Evolutionary conservation across 2,329 filamentous ascomycete genomes (phyloP).

Genomic region (Nectriaceae sp.): DNA sequence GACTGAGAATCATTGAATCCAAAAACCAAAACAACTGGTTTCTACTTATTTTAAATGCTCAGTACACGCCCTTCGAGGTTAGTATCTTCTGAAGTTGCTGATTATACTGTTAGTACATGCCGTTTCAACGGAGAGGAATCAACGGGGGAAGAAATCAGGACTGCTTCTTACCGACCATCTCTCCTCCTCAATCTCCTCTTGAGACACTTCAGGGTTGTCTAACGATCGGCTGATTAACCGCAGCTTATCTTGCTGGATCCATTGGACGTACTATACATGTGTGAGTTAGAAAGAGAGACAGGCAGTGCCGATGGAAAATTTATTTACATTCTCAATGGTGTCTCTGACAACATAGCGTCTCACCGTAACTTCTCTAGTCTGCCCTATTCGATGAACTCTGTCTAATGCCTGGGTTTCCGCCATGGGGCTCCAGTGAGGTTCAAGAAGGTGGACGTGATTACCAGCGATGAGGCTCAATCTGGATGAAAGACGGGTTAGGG

Average conservation of each 20-base stretch:
- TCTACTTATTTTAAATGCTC: too few relatives aligned
- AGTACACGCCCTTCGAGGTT: too few relatives aligned
- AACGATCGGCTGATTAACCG: background rate
- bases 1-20: too few relatives aligned
- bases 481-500: slow-evolving; percentile 20
- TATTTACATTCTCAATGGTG: background rate
- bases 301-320: background rate
- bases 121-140: too few relatives aligned
- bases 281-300: background rate
- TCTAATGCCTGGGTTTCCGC: background rate
- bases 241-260: background rate
- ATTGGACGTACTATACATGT: background rate
- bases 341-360: background rate
- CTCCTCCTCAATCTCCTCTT: background rate
- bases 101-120: too few relatives aligned
- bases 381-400: background rate
- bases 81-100: too few relatives aligned
- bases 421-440: slow-evolving; percentile 37
- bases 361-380: background rate
- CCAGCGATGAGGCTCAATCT: slow-evolving; percentile 33
- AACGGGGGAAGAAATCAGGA: too few relatives aligned
- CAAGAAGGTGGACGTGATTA: slow-evolving; percentile 31
- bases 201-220: background rate
- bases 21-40: too few relatives aligned
- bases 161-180: background rate